Base-by-base conservation (phyloP, 129 eudicot genomes). In the Gnaphalium uliginosum region DNA sequence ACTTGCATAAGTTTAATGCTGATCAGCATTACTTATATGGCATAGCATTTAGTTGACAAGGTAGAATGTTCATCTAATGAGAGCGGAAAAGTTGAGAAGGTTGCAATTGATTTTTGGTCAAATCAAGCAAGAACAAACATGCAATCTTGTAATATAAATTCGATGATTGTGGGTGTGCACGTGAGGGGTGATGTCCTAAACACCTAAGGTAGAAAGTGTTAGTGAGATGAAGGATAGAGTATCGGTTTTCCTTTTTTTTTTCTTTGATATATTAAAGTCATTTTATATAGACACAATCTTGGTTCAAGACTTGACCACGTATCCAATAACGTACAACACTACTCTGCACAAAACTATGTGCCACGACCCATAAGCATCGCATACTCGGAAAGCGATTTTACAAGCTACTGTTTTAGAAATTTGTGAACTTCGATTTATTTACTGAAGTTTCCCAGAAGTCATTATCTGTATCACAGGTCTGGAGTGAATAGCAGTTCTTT, bases 251-350 rank as follows among this genome's bases (percentile, higher is more conserved):
- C 25, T 26, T 71, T 4, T 3, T 13, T 43, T 9, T 43, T 68
- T 15, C 17, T 3, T 6, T 26, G 26, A 71, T 6, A 27, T 25
- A 71, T 43, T 18, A 10, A 51, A 26, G 48, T 50, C 54, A 21
- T 27, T 51, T 50, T 71, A 29, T 29, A 27, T 29, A 9, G 64
- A 71, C 21, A 19, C 50, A 50, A 53, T 69, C 64, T 53, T 50
- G 63, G 75, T 51, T 70, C n/a, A 26, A 51, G 54, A n/a, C 63
- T n/a, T 53, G 64, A 53, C n/a, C 21, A 51, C 53, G 33, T 51
- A 58, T 71, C 63, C 46, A 29, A 29, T 71, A 53, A 51, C 46
- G 13, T 51, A 71, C 64, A 9, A 5, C 1, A 30, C 48, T 8
- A 46, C 59, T 32, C 59, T 60, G 66, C 66, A 60, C 6, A 25